These are phyloP conservation scores for Coemansia sp. DNA, from an alignment of 192 early-diverging fungal genomes.

Conservation along the genomic window DNA sequence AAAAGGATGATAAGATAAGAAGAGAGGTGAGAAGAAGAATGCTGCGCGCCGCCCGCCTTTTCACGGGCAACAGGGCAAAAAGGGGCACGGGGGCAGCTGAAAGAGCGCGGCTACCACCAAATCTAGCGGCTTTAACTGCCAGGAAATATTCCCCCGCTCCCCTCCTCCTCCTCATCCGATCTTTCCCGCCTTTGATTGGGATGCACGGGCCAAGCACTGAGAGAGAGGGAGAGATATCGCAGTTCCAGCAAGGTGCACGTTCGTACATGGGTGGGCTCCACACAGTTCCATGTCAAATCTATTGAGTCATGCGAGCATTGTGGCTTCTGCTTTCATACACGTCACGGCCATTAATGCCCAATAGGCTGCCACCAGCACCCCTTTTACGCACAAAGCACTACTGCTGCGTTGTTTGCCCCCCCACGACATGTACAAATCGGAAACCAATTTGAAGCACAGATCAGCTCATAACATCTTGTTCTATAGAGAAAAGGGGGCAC, in stretches of 20 bases:
- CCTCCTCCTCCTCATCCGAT: slow-evolving; percentile 7
- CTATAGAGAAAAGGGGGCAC: neutral
- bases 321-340: neutral
- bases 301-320: slow-evolving; percentile 5
- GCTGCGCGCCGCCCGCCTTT: neutral
- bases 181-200: neutral
- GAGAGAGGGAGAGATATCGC: neutral
- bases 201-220: slow-evolving; percentile 1
- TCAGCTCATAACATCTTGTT: neutral
- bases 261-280: neutral
- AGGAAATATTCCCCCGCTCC: neutral
- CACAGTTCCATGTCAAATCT: neutral
- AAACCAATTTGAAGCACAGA: neutral
- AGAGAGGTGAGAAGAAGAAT: slow-evolving; percentile 7
- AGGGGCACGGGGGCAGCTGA: slow-evolving; percentile 1
- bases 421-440: neutral
- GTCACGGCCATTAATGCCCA: slow-evolving; percentile 30
- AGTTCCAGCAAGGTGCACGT: neutral
- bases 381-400: neutral
- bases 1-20: neutral
- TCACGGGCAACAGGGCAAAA: neutral
- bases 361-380: slow-evolving; percentile 14
- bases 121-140: neutral
- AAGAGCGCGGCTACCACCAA: neutral
- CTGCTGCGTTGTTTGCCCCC: neutral